Evolutionary conservation across 805 yeast species (phyloP).

Genomic region (Kluyveromyces lactis): DNA sequence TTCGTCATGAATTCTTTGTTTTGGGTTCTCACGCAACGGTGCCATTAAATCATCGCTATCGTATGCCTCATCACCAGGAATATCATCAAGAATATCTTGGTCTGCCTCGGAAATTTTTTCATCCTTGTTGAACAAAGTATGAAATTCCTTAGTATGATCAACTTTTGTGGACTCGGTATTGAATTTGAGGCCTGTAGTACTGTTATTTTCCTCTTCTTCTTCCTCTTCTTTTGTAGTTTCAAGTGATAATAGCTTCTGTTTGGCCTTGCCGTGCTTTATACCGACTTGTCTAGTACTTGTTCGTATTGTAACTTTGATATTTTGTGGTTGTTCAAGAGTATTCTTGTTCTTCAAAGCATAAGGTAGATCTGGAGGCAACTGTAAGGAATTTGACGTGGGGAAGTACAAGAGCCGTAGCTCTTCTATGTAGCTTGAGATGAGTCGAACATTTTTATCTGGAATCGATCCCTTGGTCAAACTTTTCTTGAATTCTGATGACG

Average conservation of each 20-base stretch:
- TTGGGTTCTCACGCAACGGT: conserved; percentile 20
- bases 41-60: conserved; percentile 29
- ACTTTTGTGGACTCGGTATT: conserved; percentile 9
- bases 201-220: conserved; percentile 6
- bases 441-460: conserved; percentile 18
- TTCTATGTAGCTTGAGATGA: conserved; percentile 29
- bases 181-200: conserved; percentile 3
- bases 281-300: conserved; percentile 30
- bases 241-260: conserved; percentile 25
- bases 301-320: conserved; percentile 27
- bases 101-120: conserved; percentile 10
- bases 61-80: conserved; percentile 32
- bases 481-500: neutral
- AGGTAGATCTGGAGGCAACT: conserved; percentile 30
- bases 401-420: conserved; percentile 26
- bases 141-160: conserved; percentile 29
- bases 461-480: conserved; percentile 4
- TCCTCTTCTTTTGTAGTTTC: conserved; percentile 27
- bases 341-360: conserved; percentile 25
- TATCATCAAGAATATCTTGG: conserved; percentile 21
- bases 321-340: conserved; percentile 25
- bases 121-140: conserved; percentile 19
- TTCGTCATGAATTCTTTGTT: neutral
- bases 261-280: conserved; percentile 30
- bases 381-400: conserved; percentile 27